Base-by-base conservation (phyloP, 352 stramenopile genomes). In the Pythium grandisporangium region DNA sequence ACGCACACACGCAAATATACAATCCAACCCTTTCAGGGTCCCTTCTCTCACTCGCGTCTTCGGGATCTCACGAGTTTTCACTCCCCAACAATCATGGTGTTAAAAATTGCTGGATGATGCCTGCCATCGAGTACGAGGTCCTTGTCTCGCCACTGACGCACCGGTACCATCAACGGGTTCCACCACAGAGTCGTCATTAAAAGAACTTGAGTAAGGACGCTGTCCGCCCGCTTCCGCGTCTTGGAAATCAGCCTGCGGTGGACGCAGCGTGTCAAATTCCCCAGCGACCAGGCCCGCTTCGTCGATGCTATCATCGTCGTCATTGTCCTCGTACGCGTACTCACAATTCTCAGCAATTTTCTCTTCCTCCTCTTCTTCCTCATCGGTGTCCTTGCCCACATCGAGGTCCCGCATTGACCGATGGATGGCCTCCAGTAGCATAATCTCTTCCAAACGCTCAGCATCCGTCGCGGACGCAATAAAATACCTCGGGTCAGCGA, bases 401-500 rank as follows among this genome's bases (percentile, higher is more conserved):
- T 55, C 60, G 20, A 74, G 16, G 39, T 86, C 73, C 8, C 66
- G 69, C 77, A 90, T 86, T 5, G 77, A 90, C 29, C 78, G 70
- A 22, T 74, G 78, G 45, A 91, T 86, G 7, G 78, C 78, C 33
- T 91, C 78, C 63, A 91, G 55, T 8, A 91, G 57, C 74, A 91
- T 86, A 41, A 91, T 57, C 38, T 91, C 74, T 37, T 91, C 78
- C 21, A 91, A 54, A 26, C 64, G 65, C 8, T 53, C 62, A 17
- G 73, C 73, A 30, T 86, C 73, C 11, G 62, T 59, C 0, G 73
- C 58, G 16, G 70, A 78, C 7, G 60, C 57, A 33, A 59, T 50
- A 20, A 59, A 53, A 32, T 53, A 59, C 21, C 45, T 53, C 41
- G 48, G 45, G 32, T 58, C 45, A 2, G 36, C 41, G 8, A 53